Percentiles rank a stretch among this genome's conserved stretches.
phyloP scores from a whole-genome alignment of 2,329 filamentous ascomycete genomes.

The Alternaria gaisen region DNA sequence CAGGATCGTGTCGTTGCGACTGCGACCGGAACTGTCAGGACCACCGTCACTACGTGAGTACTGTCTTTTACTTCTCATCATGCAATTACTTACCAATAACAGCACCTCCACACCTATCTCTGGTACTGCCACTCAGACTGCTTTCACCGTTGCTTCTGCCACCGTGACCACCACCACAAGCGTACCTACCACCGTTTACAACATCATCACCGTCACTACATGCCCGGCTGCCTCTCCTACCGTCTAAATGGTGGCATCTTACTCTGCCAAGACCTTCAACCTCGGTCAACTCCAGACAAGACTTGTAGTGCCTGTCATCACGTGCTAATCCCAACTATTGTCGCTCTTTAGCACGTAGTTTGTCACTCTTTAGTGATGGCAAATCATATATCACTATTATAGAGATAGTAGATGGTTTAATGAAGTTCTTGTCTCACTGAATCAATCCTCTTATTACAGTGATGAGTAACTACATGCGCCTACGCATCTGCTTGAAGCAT shows the following conservation, averaged over 20 bases:
- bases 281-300: not conserved
- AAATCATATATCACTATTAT: not conserved
- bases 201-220: not conserved
- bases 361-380: not conserved
- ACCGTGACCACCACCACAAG: not conserved
- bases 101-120: slow-evolving; percentile 7
- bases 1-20: not conserved
- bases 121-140: not conserved
- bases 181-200: not conserved
- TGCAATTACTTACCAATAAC: not conserved
- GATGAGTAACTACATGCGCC: not conserved
- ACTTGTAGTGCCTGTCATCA: not conserved
- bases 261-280: not conserved
- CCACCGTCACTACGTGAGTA: slow-evolving; percentile 1
- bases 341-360: slow-evolving; percentile 12
- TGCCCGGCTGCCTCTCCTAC: not conserved
- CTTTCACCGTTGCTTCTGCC: not conserved
- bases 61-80: not conserved
- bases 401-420: slow-evolving; percentile 5
- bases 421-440: not conserved
- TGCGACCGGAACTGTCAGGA: not conserved
- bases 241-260: not conserved
- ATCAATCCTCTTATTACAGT: not conserved
- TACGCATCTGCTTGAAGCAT: not conserved
- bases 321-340: not conserved